Conservation (phyloP, 208 protist species). For the Trypanosoma brucei region DNA sequence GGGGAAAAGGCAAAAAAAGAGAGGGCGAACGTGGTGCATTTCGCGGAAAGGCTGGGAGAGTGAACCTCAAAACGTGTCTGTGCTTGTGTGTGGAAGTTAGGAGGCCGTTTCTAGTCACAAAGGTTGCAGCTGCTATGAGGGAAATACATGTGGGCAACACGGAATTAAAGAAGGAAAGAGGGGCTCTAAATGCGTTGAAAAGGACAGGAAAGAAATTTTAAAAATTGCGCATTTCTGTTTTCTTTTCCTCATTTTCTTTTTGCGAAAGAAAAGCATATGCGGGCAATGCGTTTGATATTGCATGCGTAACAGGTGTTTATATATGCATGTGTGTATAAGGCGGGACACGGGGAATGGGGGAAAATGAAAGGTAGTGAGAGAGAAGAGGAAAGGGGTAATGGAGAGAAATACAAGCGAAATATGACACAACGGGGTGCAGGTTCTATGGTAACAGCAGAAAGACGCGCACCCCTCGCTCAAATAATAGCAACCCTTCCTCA, state of each 20-base stretch:
- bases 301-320: no score
- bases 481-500: background rate
- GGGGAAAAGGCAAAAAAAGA: no score
- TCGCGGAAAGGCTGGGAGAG: no score
- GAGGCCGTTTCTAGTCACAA: no score
- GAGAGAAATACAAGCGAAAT: background rate
- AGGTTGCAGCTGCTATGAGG: no score
- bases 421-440: background rate
- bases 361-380: background rate
- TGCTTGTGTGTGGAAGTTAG: no score
- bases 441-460: background rate
- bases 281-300: no score
- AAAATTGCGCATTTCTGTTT: background rate
- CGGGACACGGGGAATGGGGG: background rate
- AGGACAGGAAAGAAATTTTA: background rate
- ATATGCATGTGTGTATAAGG: background rate
- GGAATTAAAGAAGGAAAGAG: slow-evolving; percentile 1
- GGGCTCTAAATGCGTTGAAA: background rate
- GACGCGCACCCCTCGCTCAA: background rate
- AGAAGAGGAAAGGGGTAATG: background rate
- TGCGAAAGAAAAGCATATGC: no score
- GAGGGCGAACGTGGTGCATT: no score
- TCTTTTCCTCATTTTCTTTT: background rate
- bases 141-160: no score
- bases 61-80: no score